Base-by-base conservation (phyloP, 1,284 basidiomycete genomes). In the Phlebopus sp. region DNA sequence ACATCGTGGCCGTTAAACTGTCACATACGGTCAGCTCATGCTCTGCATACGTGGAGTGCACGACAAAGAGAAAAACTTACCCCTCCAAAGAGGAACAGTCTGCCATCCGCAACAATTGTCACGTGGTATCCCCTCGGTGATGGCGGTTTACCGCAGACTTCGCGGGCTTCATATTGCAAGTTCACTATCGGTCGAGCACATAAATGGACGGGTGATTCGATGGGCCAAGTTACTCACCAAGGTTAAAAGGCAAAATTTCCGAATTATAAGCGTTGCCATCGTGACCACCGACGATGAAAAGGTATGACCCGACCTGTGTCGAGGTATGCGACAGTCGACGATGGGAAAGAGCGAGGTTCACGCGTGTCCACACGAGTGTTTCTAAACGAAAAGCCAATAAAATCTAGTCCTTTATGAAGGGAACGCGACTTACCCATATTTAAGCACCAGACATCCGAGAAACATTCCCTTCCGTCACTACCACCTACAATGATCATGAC, bases 281-380 rank as follows among this genome's bases (percentile, higher is more conserved):
- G 68, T 96, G 92, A 0, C 94, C 93, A 2, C 92, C 94, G 49
- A 87, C 77, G 48, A 96, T 79, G 69, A 94, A 94, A 1, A 97
- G 79, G 60, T 92, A 95, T 1, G 90, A 92, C n/a, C 94, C 94
- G 14, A 97, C 89, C 63, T 91, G 91, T 0, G 92, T 93, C 3
- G 92, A 79, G 4, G 87, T 89, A 59, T 97, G 93, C 23, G 91
- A 90, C 30, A 96, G 74, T 9, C 92, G 81, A 50, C 85, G 81
- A 62, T 90, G 79, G 19, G 73, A 66, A 36, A 75, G 10, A 74
- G 71, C 69, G 31, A 76, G 68, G 54, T 79, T 75, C 18, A 90
- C 73, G 38, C 78, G 71, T 17, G 75, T 85, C 92, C 92, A 94
- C 2, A 74, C 62, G 37, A 84, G 70, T 1, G 81, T 81, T 57